Conservation (phyloP, 1,284 basidiomycete genomes). For the Schizopora paradoxa region DNA sequence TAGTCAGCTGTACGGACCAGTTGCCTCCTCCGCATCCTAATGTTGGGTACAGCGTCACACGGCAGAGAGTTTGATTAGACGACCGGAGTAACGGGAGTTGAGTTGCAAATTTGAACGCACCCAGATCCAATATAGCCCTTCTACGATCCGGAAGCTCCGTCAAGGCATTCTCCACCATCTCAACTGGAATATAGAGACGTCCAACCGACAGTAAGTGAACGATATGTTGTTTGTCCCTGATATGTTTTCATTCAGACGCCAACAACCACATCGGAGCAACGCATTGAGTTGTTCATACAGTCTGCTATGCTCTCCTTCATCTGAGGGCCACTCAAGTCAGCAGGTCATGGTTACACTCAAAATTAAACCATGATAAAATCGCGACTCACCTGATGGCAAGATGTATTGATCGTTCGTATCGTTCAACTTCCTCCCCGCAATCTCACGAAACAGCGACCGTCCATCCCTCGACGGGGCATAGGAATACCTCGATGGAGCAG, state of each 20-base stretch:
- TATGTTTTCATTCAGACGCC: too few relatives aligned
- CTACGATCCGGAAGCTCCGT: not conserved
- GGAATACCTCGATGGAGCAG: conserved; percentile 18
- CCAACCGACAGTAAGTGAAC: not conserved
- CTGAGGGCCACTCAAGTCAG: too few relatives aligned
- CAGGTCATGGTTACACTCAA: not conserved
- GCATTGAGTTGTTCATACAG: too few relatives aligned
- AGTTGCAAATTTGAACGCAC: not conserved
- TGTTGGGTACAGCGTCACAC: too few relatives aligned
- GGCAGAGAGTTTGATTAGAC: too few relatives aligned
- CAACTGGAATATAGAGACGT: not conserved
- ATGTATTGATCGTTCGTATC: conserved; percentile 19
- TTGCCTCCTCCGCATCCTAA: not conserved
- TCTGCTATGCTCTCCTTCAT: conserved; percentile 16
- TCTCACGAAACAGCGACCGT: conserved; percentile 16
- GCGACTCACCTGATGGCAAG: conserved; percentile 15
- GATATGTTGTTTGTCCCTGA: conserved; percentile 3
- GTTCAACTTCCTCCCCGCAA: conserved; percentile 16
- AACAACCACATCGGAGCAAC: too few relatives aligned
- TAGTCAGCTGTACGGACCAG: not conserved
- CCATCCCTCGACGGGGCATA: conserved; percentile 17
- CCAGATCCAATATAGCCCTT: not conserved
- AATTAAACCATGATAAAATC: not conserved
- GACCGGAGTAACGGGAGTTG: too few relatives aligned
- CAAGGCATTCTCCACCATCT: not conserved